Conservation (phyloP, 2,329 filamentous ascomycete genomes). For the Diplodia scrobiculata region DNA sequence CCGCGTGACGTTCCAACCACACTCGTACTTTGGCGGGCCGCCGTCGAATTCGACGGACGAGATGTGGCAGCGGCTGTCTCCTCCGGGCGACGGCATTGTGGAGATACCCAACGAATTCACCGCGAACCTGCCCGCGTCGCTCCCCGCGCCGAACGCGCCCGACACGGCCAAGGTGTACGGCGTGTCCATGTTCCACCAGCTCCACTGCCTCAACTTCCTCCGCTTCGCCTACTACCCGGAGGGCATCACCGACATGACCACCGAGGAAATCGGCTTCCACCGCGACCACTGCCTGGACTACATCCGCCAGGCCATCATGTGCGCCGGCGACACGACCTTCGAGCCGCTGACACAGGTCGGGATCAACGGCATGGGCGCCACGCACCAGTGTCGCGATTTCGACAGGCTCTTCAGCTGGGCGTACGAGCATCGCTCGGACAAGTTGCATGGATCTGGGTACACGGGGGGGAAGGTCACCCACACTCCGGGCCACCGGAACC, state of each 20-base stretch:
- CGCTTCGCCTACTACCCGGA: constrained; percentile 39
- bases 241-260: neutral
- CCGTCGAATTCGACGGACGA: neutral
- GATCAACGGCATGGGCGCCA: constrained; percentile 21
- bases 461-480: constrained; percentile 14
- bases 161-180: constrained; percentile 20
- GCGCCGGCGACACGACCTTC: constrained; percentile 27
- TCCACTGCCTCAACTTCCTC: constrained; percentile 42
- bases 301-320: constrained; percentile 29
- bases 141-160: neutral
- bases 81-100: constrained; percentile 20
- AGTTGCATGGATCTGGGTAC: neutral
- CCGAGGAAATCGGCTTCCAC: constrained; percentile 6
- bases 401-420: constrained; percentile 20
- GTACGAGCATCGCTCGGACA: constrained; percentile 10
- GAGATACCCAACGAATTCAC: neutral
- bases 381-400: constrained; percentile 18
- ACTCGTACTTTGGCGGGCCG: constrained; percentile 2
- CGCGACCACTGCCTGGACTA: constrained; percentile 31
- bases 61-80: constrained; percentile 5
- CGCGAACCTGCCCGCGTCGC: constrained; percentile 3
- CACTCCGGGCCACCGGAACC: constrained; percentile 11
- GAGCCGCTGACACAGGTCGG: constrained; percentile 11
- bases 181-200: constrained; percentile 37
- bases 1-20: constrained; percentile 1